Conservation (phyloP, 2,329 filamentous ascomycete species). For the Aureobasidium sp. region DNA sequence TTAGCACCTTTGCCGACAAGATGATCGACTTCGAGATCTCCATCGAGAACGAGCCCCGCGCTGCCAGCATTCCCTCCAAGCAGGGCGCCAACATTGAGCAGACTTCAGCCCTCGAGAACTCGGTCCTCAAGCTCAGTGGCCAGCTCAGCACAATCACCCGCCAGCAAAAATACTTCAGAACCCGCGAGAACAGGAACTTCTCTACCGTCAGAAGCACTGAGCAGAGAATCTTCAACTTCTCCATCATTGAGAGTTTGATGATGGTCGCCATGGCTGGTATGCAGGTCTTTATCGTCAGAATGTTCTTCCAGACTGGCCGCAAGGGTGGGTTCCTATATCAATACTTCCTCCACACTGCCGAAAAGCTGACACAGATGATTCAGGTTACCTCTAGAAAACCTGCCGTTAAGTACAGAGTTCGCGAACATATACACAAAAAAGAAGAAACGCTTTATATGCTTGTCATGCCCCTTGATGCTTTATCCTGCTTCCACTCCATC, state of each 20-base stretch:
- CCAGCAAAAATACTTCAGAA: conserved; percentile 99
- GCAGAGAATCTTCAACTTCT: conserved; percentile 93
- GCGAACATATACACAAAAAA: neutral
- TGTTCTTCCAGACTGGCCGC: conserved; percentile 89
- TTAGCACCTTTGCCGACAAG: conserved; percentile 95
- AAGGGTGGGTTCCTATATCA: conserved; percentile 42
- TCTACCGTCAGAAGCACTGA: conserved; percentile 96
- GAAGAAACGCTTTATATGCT: conserved; percentile 8
- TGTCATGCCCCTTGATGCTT: conserved; percentile 4
- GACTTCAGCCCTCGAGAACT: conserved; percentile 81
- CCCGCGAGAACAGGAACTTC: conserved; percentile 97
- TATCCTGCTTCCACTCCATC: neutral
- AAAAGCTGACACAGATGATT: neutral
- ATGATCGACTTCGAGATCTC: conserved; percentile 96
- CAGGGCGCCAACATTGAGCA: conserved; percentile 84
- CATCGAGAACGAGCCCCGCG: conserved; percentile 81
- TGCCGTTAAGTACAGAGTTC: too few species aligned
- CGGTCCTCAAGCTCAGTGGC: conserved; percentile 86
- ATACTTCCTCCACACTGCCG: too few species aligned
- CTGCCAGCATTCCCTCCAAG: conserved; percentile 70
- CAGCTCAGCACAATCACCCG: conserved; percentile 89
- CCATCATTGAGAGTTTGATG: conserved; percentile 81
- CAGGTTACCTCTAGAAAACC: conserved; percentile 13
- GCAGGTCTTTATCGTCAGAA: conserved; percentile 94
- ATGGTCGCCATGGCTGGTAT: conserved; percentile 92